Evolutionary conservation across 176 grass and related monocot species (phyloP).

Genomic region (Carex littledalei): DNA sequence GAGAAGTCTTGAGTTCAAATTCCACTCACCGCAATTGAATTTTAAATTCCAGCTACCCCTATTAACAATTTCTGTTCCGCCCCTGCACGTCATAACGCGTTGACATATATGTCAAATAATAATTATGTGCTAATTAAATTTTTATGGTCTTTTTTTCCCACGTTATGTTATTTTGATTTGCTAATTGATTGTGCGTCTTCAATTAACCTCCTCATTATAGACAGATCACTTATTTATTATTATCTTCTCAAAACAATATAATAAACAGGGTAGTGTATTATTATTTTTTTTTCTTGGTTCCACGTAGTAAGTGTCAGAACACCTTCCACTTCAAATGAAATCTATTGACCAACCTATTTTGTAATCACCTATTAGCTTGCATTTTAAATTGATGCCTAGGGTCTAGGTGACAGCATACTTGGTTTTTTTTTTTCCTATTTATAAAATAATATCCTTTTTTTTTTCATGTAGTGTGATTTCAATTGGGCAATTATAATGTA

Average conservation of each 20-base stretch:
- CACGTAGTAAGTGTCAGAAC: constrained; percentile 11
- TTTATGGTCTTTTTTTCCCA: not conserved
- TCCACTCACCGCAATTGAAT: too few relatives aligned
- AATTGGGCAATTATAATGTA: constrained; percentile 3
- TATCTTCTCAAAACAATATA: not conserved
- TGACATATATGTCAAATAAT: too few relatives aligned
- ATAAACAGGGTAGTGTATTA: not conserved
- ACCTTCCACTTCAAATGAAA: constrained; percentile 14
- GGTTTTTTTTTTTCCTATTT: not conserved
- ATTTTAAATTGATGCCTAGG: constrained; percentile 2
- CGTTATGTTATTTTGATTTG: not conserved
- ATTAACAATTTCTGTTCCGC: too few relatives aligned
- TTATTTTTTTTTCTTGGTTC: not conserved
- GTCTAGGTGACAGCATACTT: not conserved
- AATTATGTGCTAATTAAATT: too few relatives aligned
- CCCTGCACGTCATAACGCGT: too few relatives aligned
- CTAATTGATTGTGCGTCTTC: not conserved
- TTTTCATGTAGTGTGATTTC: not conserved
- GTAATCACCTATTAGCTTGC: constrained; percentile 1
- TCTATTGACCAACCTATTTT: not conserved
- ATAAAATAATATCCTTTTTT: not conserved
- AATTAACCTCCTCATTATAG: not conserved
- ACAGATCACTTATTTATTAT: constrained; percentile 1
- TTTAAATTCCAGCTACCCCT: too few relatives aligned
- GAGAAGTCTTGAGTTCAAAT: too few relatives aligned